Base-by-base conservation (phyloP, 352 stramenopile genomes). In the Pythium monospermum region DNA sequence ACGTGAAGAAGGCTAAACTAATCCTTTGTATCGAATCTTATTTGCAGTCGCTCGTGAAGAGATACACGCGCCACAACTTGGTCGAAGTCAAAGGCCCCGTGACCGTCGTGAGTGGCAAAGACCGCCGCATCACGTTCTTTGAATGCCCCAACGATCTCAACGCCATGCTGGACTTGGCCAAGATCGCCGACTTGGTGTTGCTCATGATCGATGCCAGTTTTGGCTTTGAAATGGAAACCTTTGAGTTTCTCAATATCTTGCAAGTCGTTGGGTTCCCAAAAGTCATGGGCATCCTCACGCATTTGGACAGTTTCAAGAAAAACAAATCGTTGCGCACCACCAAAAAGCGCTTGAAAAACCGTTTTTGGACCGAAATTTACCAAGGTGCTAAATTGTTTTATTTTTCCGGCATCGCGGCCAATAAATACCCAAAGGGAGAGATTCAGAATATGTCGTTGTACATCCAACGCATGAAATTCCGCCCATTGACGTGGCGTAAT, bases 191-290 rank as follows among this genome's bases (percentile, higher is more conserved):
- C 65, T 74, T 99, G 5, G 97, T 99, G 18, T 66, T 99, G 32
- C 68, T 99, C 15, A 90, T 98, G 26, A 96, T 99, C 31, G 97
- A 99, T 83, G 97, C 96, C n/a, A 99, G 96, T 61, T 99, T 99
- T 62, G 98, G 98, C 8, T 99, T 99, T 66, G 97, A 99, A 66
- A 99, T 99, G 97, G 96, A 99, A 72, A 99, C 97, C 13, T 99
- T 99, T 53, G 98, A 99, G 79, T 99, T 99, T 65, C 83, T 99
- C 8, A 99, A 99, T 69, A 97, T 99, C 53, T 82, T 99, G 10
- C 97, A 99, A 73, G 75, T 87, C 25, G 69, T 84, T 0, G 83
- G 83, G 0, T 94, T 94, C 56, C 91, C 91, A 16, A 96, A 96
- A 61, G 91, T 98, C 25, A 98, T 99, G 88, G 97, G 97, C 41